phyloP scores from a whole-genome alignment of 148 eudicot genomes.

The Beta vulgaris region DNA sequence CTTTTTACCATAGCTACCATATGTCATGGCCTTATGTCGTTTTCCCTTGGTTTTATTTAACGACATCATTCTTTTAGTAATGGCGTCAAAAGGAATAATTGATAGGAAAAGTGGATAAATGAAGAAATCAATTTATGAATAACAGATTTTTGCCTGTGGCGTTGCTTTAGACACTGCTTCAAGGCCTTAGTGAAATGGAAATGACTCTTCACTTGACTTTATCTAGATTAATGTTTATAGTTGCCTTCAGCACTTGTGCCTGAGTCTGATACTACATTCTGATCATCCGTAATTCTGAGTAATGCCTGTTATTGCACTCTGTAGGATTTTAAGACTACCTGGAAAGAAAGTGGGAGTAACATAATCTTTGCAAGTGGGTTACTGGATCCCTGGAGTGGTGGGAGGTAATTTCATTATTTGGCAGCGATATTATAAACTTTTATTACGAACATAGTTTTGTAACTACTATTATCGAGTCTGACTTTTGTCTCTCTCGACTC shows the following conservation, averaged over 20 bases:
- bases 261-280: no score
- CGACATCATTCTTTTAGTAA: neutral
- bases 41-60: neutral
- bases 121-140: no score
- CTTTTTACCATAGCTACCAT: neutral
- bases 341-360: conserved; percentile 70
- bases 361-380: conserved; percentile 79
- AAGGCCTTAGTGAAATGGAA: neutral
- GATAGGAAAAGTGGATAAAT: no score
- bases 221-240: neutral
- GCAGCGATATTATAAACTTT: no score
- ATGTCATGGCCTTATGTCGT: neutral
- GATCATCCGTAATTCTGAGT: conserved; percentile 7
- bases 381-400: conserved; percentile 97
- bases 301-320: conserved; percentile 24
- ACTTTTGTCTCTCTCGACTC: conserved; percentile 11
- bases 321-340: conserved; percentile 58
- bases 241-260: neutral
- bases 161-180: neutral
- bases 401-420: conserved; percentile 43
- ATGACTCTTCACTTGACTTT: neutral
- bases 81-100: no score
- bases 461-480: neutral
- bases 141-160: neutral
- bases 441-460: neutral